phyloP scores from a whole-genome alignment of 768 basidiomycete species.

The Boletus reticulatus region DNA sequence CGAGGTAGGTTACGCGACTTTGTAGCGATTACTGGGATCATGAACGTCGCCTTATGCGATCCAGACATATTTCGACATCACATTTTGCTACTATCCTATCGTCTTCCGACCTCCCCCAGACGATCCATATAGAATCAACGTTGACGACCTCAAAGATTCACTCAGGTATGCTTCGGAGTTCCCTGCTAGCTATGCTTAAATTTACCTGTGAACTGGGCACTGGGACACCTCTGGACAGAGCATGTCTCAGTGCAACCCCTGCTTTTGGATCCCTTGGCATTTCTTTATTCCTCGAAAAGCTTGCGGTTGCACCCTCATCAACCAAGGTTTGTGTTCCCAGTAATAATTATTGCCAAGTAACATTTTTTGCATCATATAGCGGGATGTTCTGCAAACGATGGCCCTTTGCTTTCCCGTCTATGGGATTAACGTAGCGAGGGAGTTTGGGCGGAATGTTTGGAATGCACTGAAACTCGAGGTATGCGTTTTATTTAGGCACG shows the following conservation, averaged over 20 bases:
- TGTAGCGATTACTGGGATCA: background rate
- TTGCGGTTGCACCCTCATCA: conserved; percentile 72
- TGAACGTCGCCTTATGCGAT: background rate
- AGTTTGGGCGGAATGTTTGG: conserved; percentile 80
- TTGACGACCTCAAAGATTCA: conserved; percentile 76
- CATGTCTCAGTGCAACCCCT: conserved; percentile 76
- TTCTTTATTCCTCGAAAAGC: conserved; percentile 89
- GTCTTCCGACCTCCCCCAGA: conserved; percentile 92
- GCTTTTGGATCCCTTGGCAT: conserved; percentile 82
- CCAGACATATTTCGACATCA: conserved; percentile 90
- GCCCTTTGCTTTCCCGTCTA: conserved; percentile 80
- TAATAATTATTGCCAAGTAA: background rate
- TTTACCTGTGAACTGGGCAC: background rate
- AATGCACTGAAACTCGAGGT: conserved; percentile 90
- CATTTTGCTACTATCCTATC: conserved; percentile 98
- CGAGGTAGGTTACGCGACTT: conserved; percentile 57
- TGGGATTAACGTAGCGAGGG: conserved; percentile 58
- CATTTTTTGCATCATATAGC: conserved; percentile 43
- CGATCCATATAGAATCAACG: conserved; percentile 89
- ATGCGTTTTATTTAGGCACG: background rate
- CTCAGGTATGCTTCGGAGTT: conserved; percentile 49
- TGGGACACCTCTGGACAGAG: conserved; percentile 33
- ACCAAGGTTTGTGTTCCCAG: conserved; percentile 61
- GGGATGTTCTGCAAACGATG: conserved; percentile 82
- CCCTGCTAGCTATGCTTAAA: background rate